Evolutionary conservation across 1,284 basidiomycete species (phyloP), one percentile per base, ranked within the genome.

Genomic region (Farysia itapuensis): DNA sequence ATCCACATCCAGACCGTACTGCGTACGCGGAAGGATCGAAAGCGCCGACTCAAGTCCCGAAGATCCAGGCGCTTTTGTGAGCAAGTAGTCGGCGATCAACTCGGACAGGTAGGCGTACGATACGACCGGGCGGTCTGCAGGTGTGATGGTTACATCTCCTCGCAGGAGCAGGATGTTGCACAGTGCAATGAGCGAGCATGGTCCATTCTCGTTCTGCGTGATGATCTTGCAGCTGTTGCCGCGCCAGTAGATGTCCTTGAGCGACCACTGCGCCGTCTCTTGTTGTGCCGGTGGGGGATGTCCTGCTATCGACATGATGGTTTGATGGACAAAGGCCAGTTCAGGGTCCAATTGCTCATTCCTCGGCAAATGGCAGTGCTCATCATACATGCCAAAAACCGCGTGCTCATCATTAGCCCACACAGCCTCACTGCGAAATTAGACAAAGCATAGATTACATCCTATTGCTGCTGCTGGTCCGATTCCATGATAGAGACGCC

Each of bases 101-200:
- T 86, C 84, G 1, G 88, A 84, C 7, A 94, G 82, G 60, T 88
- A 85, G 54, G 88, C 85, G 78, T 92, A 94, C 15, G 88, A 87
- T 19, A 90, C 89, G 8, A 83, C 84, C 8, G 68, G 48, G 74
- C 81, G 34, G 86, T 85, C 41, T 81, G 81, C 22, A 77, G 81
- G 0, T 84, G 88, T 63, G 32, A 67, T 53, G 35, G 39, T 30
- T 14, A 70, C 35, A 24, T 51, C 47, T 22, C 48, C 54, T 12
- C 64, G 51, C 8, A 77, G 44, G 13, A 75, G 53, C 14, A 73
- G 50, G 26, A 73, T 50, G 46, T 74, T 74, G 50, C 60, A 67
- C 56, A 91, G 86, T 11, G 90, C 89, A 63, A 94, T 88, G 58
- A 94, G 86, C 0, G 89, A 91, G 73, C 91, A 95, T 6, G 90